These are phyloP conservation scores for Pterocarpus santalinus DNA, from an alignment of 306 rosid species.

Conservation along the genomic window DNA sequence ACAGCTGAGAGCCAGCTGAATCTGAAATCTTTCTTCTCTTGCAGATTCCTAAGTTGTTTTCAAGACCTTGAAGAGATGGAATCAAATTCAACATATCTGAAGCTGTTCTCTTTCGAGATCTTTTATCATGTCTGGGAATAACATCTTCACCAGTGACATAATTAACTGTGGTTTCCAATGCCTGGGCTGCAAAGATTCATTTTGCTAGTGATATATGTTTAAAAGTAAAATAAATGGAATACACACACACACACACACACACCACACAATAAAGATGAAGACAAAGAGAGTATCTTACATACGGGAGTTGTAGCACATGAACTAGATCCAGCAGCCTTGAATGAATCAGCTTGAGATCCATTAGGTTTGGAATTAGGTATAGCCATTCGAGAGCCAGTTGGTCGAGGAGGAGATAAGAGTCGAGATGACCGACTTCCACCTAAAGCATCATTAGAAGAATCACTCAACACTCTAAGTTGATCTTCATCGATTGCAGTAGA, in stretches of 20 bases:
- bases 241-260: not conserved
- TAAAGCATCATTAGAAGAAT: conserved; percentile 67
- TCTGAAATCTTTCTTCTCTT: conserved; percentile 78
- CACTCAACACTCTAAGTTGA: conserved; percentile 67
- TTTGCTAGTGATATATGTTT: conserved; percentile 48
- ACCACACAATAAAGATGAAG: conserved; percentile 40
- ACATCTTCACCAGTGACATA: conserved; percentile 58
- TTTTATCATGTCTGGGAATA: conserved; percentile 66
- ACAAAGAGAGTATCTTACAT: conserved; percentile 77
- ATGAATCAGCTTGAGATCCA: conserved; percentile 67
- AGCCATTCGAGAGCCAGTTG: conserved; percentile 63
- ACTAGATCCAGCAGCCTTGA: conserved; percentile 69
- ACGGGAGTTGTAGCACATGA: conserved; percentile 74
- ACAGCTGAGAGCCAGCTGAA: conserved; percentile 53
- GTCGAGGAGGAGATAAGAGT: conserved; percentile 78
- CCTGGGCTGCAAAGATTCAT: conserved; percentile 69
- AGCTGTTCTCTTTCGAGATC: conserved; percentile 78
- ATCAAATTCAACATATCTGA: conserved; percentile 79
- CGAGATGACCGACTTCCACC: conserved; percentile 70
- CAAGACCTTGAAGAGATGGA: conserved; percentile 83
- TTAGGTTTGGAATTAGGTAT: conserved; percentile 63
- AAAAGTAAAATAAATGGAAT: conserved; percentile 3
- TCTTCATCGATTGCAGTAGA: conserved; percentile 79
- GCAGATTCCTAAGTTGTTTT: conserved; percentile 53
- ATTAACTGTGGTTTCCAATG: conserved; percentile 61